These are phyloP conservation scores for Naganishia onofrii DNA, from an alignment of 768 basidiomycete species.

Conservation along the genomic window DNA sequence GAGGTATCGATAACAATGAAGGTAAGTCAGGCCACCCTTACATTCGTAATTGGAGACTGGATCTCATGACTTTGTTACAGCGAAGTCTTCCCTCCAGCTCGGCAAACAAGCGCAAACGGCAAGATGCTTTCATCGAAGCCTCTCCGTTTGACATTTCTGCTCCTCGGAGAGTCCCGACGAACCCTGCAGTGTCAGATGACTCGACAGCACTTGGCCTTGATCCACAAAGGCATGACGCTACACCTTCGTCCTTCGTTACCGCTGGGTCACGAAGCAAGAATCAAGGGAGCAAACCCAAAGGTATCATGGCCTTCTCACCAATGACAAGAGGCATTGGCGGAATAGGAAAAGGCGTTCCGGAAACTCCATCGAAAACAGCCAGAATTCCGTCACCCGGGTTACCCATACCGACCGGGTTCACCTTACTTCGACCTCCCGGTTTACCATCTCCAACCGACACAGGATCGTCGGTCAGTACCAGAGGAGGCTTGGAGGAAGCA, in stretches of 20 bases:
- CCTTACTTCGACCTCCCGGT: not conserved
- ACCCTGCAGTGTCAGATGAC: not conserved
- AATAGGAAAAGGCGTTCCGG: not conserved
- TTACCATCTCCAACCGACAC: too few relatives aligned
- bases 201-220: not conserved
- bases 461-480: not conserved
- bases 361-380: constrained; percentile 1
- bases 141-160: not conserved
- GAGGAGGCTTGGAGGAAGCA: not conserved
- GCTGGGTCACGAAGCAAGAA: not conserved
- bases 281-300: not conserved
- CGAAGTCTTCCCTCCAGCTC: constrained; percentile 19
- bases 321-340: not conserved
- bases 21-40: not conserved
- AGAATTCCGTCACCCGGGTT: not conserved
- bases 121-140: constrained; percentile 8
- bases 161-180: not conserved
- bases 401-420: constrained; percentile 4
- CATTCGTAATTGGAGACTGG: not conserved
- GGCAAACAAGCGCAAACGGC: constrained; percentile 17
- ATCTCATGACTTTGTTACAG: not conserved
- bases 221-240: not conserved
- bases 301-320: constrained; percentile 21
- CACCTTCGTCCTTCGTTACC: not conserved
- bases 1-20: not conserved